Evolutionary conservation across 495 filamentous ascomycete species (phyloP).

Genomic region (Penicillium bialowiezense): DNA sequence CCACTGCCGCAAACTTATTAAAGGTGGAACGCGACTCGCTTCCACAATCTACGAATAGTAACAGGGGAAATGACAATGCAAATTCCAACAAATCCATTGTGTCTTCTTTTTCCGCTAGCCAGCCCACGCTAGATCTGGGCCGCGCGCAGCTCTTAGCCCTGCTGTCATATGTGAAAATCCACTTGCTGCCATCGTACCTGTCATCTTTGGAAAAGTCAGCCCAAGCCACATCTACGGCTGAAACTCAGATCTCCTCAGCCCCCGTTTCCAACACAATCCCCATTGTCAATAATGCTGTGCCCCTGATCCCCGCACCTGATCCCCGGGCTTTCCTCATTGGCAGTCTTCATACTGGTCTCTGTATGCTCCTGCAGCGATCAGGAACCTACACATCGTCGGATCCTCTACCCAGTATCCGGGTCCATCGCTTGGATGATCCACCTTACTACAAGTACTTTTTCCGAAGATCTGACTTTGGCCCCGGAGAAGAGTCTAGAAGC

Average conservation of each 20-base stretch:
- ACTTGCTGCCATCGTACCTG: constrained; percentile 28
- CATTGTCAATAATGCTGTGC: constrained; percentile 6
- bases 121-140: constrained; percentile 7
- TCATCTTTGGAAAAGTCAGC: constrained; percentile 5
- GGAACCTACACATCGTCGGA: constrained; percentile 8
- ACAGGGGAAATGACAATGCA: neutral
- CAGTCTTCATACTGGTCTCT: constrained; percentile 31
- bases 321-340: constrained; percentile 36
- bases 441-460: constrained; percentile 39
- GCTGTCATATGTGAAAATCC: constrained; percentile 22
- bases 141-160: constrained; percentile 32
- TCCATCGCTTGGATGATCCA: constrained; percentile 34
- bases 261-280: neutral
- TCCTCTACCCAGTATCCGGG: constrained; percentile 19
- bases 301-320: constrained; percentile 23
- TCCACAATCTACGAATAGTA: neutral
- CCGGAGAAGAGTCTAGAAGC: neutral
- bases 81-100: constrained; percentile 1
- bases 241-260: neutral
- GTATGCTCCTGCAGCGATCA: constrained; percentile 18
- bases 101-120: constrained; percentile 11
- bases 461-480: constrained; percentile 11
- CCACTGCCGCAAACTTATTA: neutral
- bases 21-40: neutral
- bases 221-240: constrained; percentile 4